Base-by-base conservation (phyloP, 495 filamentous ascomycete species). In the Xylaria cubensis region DNA sequence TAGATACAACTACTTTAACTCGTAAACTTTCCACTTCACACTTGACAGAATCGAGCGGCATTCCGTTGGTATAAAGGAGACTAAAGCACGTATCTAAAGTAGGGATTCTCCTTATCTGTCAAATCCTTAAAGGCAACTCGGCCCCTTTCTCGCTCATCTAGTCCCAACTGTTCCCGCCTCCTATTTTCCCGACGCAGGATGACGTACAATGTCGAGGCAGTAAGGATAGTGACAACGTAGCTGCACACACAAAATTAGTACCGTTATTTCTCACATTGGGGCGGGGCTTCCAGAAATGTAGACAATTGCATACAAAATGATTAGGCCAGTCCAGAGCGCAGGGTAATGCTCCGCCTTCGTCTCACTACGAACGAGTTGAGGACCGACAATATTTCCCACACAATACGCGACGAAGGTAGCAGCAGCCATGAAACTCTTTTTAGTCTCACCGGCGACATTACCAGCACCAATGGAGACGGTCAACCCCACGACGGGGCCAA, bases 401-500 rank as follows among this genome's bases (percentile, higher is more conserved):
- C 89, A 90, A 77, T 93, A 93, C 0, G 90, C 91, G 0, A 92
- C 90, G 72, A 93, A 94, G 36, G 92, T 91, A 2, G 89, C 89
- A 0, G 90, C 89, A 0, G 91, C 89, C 84, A 90, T 93, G 72
- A 90, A 85, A 68, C 88, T 90, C 82, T 93, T 93, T 80, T 95
- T 95, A 8, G 92, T 94, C 21, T 90, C 88, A 0, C 92, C 92
- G 0, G 92, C 92, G 0, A 94, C 88, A 73, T 94, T 93, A 21
- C 87, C 86, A 78, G 91, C 92, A 0, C 90, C 91, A 1, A 92
- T 74, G 0, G 87, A 89, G 67, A 94, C 91, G 56, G 89, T 88
- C 39, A 93, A 80, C 36, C 85, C 88, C 0, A 91, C 90, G 0
- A 90, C 88, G 0, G 86, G 88, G 0, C 90, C 92, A 62, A 92